Percentiles rank a stretch among this genome's conserved stretches.
Evolutionary conservation across 352 stramenopile species (phyloP).

Genomic region (Pythium folliculosum): DNA sequence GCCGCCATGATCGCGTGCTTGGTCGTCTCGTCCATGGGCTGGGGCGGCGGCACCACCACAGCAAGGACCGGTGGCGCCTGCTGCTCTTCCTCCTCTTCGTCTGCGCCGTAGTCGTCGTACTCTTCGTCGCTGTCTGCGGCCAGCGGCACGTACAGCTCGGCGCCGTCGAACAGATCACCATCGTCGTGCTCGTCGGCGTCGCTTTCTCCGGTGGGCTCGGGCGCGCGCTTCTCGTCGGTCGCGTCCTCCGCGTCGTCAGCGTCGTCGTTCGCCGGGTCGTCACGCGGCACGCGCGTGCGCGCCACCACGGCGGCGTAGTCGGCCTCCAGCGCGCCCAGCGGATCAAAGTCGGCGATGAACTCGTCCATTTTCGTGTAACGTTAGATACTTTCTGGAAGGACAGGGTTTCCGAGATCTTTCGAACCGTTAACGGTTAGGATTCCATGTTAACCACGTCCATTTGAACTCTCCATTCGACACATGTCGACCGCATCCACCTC

Average conservation of each 20-base stretch:
- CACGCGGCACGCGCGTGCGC: slow-evolving; percentile 12
- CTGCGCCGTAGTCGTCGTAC: slow-evolving; percentile 21
- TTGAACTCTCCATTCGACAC: too few species aligned
- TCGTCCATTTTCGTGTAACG: slow-evolving; percentile 43
- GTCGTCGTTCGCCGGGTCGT: background rate
- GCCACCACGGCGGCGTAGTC: slow-evolving; percentile 66
- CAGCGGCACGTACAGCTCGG: slow-evolving; percentile 26
- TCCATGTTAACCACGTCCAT: too few species aligned
- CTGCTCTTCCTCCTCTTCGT: slow-evolving; percentile 14
- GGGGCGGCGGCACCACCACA: background rate
- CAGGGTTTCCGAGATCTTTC: slow-evolving; percentile 7
- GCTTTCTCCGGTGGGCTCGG: slow-evolving; percentile 16
- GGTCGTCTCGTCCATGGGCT: slow-evolving; percentile 35
- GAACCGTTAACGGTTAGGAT: background rate
- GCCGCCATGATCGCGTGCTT: slow-evolving; percentile 49
- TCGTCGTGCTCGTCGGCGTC: slow-evolving; percentile 26
- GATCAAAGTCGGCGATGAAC: slow-evolving; percentile 42
- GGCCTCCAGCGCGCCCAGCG: slow-evolving; percentile 53
- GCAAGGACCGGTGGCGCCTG: background rate
- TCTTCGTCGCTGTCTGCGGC: slow-evolving; percentile 23
- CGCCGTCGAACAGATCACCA: slow-evolving; percentile 8
- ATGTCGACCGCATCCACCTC: too few species aligned
- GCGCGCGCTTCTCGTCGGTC: slow-evolving; percentile 18
- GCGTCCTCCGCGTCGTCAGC: slow-evolving; percentile 2
- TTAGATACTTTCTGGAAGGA: too few species aligned